These are phyloP conservation scores for Glycyrrhiza uralensis DNA, from an alignment of 306 rosid genomes.

Conservation along the genomic window DNA sequence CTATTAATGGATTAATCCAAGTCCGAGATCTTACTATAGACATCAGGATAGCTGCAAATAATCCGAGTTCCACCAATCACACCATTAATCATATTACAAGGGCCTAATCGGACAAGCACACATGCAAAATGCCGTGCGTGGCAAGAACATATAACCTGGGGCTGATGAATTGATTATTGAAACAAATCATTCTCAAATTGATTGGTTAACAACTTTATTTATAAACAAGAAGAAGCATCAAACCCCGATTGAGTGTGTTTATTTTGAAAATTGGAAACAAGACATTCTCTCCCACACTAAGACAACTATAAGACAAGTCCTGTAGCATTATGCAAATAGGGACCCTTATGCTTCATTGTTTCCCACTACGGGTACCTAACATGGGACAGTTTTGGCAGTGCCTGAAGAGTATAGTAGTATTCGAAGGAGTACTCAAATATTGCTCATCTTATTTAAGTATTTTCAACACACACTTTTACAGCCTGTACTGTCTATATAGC, in stretches of 20 bases:
- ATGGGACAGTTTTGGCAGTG: conserved; percentile 38
- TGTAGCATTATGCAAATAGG: conserved; percentile 40
- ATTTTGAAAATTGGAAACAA: conserved; percentile 31
- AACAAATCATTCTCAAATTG: conserved; percentile 1
- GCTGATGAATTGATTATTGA: conserved; percentile 10
- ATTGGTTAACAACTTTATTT: background rate
- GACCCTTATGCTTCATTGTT: conserved; percentile 61
- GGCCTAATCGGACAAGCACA: conserved; percentile 43
- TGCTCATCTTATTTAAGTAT: conserved; percentile 20
- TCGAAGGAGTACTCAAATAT: conserved; percentile 23
- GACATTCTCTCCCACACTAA: conserved; percentile 30
- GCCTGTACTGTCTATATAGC: conserved; percentile 37
- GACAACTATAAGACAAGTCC: conserved; percentile 63
- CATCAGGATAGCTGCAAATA: too few relatives aligned
- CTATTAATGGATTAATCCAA: too few relatives aligned
- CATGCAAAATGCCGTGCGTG: conserved; percentile 36
- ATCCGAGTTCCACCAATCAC: conserved; percentile 12
- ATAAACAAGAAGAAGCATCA: background rate
- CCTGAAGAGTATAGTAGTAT: too few relatives aligned
- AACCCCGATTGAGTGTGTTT: background rate
- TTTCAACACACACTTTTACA: conserved; percentile 49
- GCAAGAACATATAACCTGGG: background rate
- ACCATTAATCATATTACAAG: conserved; percentile 30
- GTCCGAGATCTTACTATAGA: too few relatives aligned
- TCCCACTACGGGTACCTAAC: conserved; percentile 64